Conservation (phyloP, 169 alveolate species). For the Theileria parva region DNA sequence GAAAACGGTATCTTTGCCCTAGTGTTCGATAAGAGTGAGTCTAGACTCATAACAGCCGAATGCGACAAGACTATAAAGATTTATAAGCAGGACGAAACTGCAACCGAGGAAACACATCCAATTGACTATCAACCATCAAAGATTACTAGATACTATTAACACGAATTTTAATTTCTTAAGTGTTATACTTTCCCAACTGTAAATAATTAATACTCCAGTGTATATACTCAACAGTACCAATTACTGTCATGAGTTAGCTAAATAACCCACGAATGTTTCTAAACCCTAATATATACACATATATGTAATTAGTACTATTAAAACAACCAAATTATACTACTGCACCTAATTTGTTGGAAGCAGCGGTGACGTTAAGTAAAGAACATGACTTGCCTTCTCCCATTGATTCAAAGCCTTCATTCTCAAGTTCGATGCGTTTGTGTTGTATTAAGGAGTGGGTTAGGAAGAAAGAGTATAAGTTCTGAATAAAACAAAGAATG, state of each 20-base stretch:
- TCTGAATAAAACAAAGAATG: background rate
- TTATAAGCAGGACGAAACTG: constrained; percentile 76
- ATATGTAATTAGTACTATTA: background rate
- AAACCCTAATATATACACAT: background rate
- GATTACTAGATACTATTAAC: constrained; percentile 53
- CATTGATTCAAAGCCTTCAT: background rate
- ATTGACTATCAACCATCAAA: constrained; percentile 73
- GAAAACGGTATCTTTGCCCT: constrained; percentile 94
- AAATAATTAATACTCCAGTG: background rate
- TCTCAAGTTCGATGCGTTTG: background rate
- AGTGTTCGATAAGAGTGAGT: constrained; percentile 92
- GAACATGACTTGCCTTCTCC: constrained; percentile 4
- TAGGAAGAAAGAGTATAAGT: background rate
- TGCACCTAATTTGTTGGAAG: background rate
- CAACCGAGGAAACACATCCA: constrained; percentile 79
- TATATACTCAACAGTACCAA: background rate
- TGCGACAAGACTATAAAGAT: constrained; percentile 98
- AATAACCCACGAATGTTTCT: background rate
- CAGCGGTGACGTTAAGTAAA: background rate
- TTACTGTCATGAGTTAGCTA: background rate
- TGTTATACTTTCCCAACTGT: background rate
- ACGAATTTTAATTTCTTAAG: background rate
- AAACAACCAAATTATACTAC: background rate
- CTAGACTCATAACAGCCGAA: constrained; percentile 95
- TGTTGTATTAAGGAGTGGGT: background rate